Evolutionary conservation across 2,329 filamentous ascomycete genomes (phyloP), one percentile per base, ranked within the genome.

Genomic region (Colletotrichum tropicicola): DNA sequence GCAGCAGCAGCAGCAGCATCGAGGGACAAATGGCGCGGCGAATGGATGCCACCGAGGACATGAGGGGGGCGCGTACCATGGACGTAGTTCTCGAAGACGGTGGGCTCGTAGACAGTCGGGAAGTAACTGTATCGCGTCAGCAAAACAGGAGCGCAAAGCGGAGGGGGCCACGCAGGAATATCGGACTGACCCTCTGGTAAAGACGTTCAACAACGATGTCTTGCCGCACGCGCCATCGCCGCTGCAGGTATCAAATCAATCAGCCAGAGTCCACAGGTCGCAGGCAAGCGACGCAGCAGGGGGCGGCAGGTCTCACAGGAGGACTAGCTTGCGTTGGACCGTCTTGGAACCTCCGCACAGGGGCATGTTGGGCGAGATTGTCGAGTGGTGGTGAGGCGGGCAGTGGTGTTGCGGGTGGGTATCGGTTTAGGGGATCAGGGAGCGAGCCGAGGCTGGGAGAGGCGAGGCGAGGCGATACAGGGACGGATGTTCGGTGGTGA

Each of bases 41-140:
- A n/a, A n/a, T n/a, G n/a, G n/a, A n/a, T n/a, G 19, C 19, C 13
- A 30, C 3, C 21, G 49, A 15, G 55, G 39, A 6, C 30, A 45
- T 17, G 35, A n/a, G 15, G 41, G 55, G 39, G 55, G 35, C 39
- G 75, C 86, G 76, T 86, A 97, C 93, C 94, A 78, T 99, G 95
- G 68, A 99, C 95, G 80, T 98, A 99, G 81, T 99, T 99, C 79
- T 99, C 95, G 80, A 98, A 98, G 70, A 98, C 95, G 35, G 95
- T 99, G 58, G 96, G 96, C 80, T 98, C 94, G 83, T 98, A 98
- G 74, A 98, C 95, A 62, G 95, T 98, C 54, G 95, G 95, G 79
- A 99, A 99, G 80, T 98, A 97, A 69, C 93, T 95, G 72, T 41
- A 23, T 13, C 35, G 21, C 37, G 55, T 67, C 32, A 61, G 60